Conservation (phyloP, 2,329 filamentous ascomycete species). For the Colletotrichum tabaci region DNA sequence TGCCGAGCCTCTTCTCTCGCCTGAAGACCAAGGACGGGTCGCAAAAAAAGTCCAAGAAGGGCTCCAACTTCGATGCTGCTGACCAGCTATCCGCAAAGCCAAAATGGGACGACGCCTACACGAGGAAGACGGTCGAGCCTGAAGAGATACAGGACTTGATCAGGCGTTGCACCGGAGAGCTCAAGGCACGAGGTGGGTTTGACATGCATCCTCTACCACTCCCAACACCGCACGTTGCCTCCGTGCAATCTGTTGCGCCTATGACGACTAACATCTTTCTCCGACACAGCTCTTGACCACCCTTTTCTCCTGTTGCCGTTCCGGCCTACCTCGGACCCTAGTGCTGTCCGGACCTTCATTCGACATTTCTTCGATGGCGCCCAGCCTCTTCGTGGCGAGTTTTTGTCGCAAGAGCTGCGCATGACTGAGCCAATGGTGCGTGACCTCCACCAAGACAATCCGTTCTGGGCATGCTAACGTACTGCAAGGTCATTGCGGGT, state of each 20-base stretch:
- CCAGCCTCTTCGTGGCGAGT: conserved; percentile 76
- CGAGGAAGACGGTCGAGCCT: conserved; percentile 84
- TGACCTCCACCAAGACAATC: conserved; percentile 32
- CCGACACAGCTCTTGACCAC: conserved; percentile 80
- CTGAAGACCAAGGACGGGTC: conserved; percentile 83
- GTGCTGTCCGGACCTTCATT: conserved; percentile 91
- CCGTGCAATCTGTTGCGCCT: conserved; percentile 26
- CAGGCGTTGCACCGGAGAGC: conserved; percentile 86
- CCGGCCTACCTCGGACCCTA: conserved; percentile 92
- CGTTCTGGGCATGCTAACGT: conserved; percentile 34
- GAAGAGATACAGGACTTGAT: conserved; percentile 94
- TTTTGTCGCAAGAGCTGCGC: conserved; percentile 86
- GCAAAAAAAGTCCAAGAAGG: conserved; percentile 77
- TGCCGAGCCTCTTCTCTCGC: conserved; percentile 73
- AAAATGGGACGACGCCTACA: conserved; percentile 90
- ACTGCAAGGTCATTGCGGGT: conserved; percentile 84
- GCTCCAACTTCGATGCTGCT: conserved; percentile 65
- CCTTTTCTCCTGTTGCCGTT: conserved; percentile 96
- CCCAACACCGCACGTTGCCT: conserved; percentile 43
- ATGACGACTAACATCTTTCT: conserved; percentile 20
- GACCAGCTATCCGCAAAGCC: conserved; percentile 76
- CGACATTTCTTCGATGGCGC: conserved; percentile 89
- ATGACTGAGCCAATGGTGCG: conserved; percentile 94
- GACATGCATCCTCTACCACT: conserved; percentile 36
- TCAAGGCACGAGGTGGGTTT: conserved; percentile 91